Evolutionary conservation across 805 yeast species (phyloP).

Genomic region (Torulaspora gathmanii): DNA sequence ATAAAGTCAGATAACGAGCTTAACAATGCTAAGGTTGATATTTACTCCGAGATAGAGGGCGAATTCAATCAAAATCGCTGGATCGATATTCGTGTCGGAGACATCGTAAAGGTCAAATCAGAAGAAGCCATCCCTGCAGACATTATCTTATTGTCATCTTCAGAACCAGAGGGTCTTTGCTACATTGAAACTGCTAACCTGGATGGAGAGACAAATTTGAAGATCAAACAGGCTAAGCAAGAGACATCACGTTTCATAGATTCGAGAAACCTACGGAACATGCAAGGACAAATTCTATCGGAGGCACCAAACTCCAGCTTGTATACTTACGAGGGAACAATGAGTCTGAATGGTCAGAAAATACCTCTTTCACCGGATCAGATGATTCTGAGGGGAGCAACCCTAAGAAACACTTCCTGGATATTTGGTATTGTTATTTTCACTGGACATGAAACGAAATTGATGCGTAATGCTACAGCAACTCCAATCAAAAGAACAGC

Average conservation of each 20-base stretch:
- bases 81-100: constrained; percentile 89
- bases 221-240: constrained; percentile 80
- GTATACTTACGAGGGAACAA: constrained; percentile 91
- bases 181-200: constrained; percentile 95
- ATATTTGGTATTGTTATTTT: constrained; percentile 88
- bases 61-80: constrained; percentile 65
- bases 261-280: constrained; percentile 50
- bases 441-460: constrained; percentile 97
- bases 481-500: constrained; percentile 97
- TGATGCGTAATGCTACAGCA: constrained; percentile 98
- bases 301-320: constrained; percentile 93
- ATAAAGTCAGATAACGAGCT: constrained; percentile 82
- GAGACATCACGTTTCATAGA: constrained; percentile 74
- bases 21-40: constrained; percentile 69
- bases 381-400: constrained; percentile 89
- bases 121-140: constrained; percentile 96
- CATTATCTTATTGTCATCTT: constrained; percentile 73
- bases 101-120: constrained; percentile 73
- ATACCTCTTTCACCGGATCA: constrained; percentile 87
- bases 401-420: constrained; percentile 91
- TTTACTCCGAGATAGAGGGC: constrained; percentile 56
- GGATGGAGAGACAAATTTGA: constrained; percentile 96
- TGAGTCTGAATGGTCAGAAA: constrained; percentile 49
- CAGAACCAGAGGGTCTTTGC: constrained; percentile 97
- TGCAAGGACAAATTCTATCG: constrained; percentile 62